phyloP scores from a whole-genome alignment of 192 early-diverging fungal genomes.

The Dispira parvispora region DNA sequence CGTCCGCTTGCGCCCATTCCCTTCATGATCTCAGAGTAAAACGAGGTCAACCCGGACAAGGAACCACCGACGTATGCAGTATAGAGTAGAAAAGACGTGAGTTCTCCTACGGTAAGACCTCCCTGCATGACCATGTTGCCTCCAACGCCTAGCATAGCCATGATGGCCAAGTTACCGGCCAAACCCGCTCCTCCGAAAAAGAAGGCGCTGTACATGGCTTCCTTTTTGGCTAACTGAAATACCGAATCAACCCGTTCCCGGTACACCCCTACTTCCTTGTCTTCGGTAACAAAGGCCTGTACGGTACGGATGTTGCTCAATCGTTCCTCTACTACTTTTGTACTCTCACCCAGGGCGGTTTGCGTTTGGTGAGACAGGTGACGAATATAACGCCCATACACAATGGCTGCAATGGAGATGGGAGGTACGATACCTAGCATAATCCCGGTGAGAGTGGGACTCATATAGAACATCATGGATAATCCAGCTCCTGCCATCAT shows the following conservation, averaged over 20 bases:
- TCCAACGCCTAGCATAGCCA: constrained; percentile 46
- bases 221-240: constrained; percentile 22
- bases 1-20: constrained; percentile 43
- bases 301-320: constrained; percentile 32
- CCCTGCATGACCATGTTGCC: constrained; percentile 42
- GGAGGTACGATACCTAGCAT: constrained; percentile 63
- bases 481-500: constrained; percentile 40
- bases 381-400: constrained; percentile 49
- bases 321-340: constrained; percentile 51
- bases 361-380: constrained; percentile 40
- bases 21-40: constrained; percentile 59
- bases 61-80: constrained; percentile 46
- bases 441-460: constrained; percentile 42
- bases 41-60: constrained; percentile 36
- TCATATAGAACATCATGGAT: constrained; percentile 51
- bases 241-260: constrained; percentile 22
- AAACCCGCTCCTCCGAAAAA: constrained; percentile 48
- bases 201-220: constrained; percentile 37
- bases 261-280: constrained; percentile 19
- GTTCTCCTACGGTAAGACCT: constrained; percentile 41
- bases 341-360: constrained; percentile 43
- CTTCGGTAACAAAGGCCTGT: constrained; percentile 27
- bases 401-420: constrained; percentile 45
- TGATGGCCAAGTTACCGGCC: constrained; percentile 40
- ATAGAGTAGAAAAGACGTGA: constrained; percentile 49